Percentiles rank a stretch among this genome's conserved stretches.
Evolutionary conservation across 805 yeast species (phyloP).

Genomic region (Debaryomyces castellii): DNA sequence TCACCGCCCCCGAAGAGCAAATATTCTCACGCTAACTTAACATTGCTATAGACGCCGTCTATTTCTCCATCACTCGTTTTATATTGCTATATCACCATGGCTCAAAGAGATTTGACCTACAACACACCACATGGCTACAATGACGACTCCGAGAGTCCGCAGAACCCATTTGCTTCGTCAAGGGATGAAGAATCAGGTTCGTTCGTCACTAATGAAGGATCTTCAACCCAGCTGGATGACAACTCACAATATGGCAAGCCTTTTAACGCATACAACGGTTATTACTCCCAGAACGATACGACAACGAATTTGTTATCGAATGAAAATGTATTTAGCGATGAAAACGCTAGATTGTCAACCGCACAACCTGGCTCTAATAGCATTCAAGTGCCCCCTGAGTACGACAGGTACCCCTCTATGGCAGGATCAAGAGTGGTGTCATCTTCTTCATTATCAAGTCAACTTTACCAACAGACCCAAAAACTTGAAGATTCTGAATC

Average conservation of each 20-base stretch:
- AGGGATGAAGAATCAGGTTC: constrained; percentile 8
- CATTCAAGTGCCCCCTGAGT: constrained; percentile 52
- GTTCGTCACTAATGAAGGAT: constrained; percentile 7
- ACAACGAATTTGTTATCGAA: constrained; percentile 14
- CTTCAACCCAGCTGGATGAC: constrained; percentile 8
- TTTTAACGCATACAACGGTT: constrained; percentile 38
- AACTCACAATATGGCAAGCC: constrained; percentile 6
- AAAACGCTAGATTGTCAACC: background rate
- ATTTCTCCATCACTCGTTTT: background rate
- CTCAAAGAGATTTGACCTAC: constrained; percentile 15
- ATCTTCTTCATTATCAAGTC: constrained; percentile 34
- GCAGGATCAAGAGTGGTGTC: constrained; percentile 60
- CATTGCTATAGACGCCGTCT: background rate
- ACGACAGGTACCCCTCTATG: constrained; percentile 67
- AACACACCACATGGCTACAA: constrained; percentile 18
- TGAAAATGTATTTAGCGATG: constrained; percentile 11
- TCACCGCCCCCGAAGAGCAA: too few relatives aligned
- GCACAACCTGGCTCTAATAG: constrained; percentile 10
- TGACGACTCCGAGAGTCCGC: constrained; percentile 4
- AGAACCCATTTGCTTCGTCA: constrained; percentile 9
- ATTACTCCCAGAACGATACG: constrained; percentile 41
- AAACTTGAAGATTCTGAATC: constrained; percentile 16
- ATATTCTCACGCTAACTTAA: background rate
- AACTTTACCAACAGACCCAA: constrained; percentile 10
- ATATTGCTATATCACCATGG: constrained; percentile 3